Evolutionary conservation across 768 basidiomycete species (phyloP), one percentile per base, ranked within the genome.

Genomic region (Chiua virens): DNA sequence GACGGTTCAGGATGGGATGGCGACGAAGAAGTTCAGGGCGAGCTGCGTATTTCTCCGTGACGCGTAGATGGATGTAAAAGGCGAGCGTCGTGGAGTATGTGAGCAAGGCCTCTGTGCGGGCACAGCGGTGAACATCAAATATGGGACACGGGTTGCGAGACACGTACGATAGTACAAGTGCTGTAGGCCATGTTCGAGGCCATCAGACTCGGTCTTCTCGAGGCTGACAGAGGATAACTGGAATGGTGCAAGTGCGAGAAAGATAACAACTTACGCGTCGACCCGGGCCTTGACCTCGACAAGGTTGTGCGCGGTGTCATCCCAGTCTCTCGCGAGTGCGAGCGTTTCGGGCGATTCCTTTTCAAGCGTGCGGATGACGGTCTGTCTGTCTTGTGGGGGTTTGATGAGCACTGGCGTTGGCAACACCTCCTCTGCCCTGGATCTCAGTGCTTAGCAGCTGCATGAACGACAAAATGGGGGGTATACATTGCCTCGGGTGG

Each of bases 31-130:
- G 78, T 52, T 81, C 78, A 10, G 81, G 87, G 32, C 75, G 79
- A 48, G 76, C 75, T 8, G 79, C 75, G 64, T 85, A 83, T 69
- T 87, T 81, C 53, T 80, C 75, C 36, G 79, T 79, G 21, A 88
- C 76, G 17, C 89, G 83, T n/a, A 98, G 77, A 67, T 94, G 84
- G 36, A 98, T 74, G 72, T 96, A 98, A 73, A 94, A 98, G 1
- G 94, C 89, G 40, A 98, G 84, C 3, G 85, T 86, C 1, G 93
- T 90, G 18, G 90, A 79, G 64, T 98, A 98, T 9, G 94, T 92
- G 34, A 97, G 73, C 3, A 96, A 75, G 1, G 93, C 81, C 76
- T 98, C 95, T 98, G 67, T 25, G 55, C 46, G 17, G 21, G 52
- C 18, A 34, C 32, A 34, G 35, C 38, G 27, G 37, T 49, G 23